A percentile compares a stretch with the other conserved stretches of the same genome.
These are phyloP conservation scores for Penicillium sp. DNA, from an alignment of 2,329 filamentous ascomycete genomes.

Conservation along the genomic window DNA sequence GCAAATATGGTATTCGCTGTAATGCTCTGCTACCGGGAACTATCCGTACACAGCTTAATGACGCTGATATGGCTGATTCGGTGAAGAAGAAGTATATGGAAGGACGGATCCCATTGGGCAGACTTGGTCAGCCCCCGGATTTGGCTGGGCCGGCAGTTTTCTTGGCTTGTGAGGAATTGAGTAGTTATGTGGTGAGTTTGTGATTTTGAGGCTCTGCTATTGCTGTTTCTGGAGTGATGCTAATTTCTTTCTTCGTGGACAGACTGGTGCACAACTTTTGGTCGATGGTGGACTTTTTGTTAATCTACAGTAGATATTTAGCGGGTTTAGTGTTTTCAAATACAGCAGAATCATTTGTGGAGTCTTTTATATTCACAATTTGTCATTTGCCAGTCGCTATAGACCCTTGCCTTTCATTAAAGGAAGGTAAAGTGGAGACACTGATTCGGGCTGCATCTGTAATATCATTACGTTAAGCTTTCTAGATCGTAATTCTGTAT, in stretches of 20 bases:
- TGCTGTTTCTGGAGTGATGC: neutral
- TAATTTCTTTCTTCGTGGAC: neutral
- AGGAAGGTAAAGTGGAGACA: no score
- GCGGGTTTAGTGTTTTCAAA: neutral
- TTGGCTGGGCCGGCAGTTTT: constrained; percentile 83
- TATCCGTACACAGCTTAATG: constrained; percentile 79
- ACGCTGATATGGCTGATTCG: constrained; percentile 73
- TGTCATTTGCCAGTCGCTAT: no score
- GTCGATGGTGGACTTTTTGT: constrained; percentile 90
- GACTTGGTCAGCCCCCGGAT: constrained; percentile 71
- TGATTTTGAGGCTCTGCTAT: neutral
- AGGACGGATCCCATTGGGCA: constrained; percentile 72
- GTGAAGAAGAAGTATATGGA: constrained; percentile 77
- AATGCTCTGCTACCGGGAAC: constrained; percentile 83
- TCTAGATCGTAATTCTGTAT: constrained; percentile 48
- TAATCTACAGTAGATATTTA: constrained; percentile 65
- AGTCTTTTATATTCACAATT: no score
- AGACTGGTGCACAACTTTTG: constrained; percentile 75
- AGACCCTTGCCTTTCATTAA: no score
- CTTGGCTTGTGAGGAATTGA: constrained; percentile 74
- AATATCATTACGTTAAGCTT: neutral
- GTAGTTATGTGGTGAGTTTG: constrained; percentile 64
- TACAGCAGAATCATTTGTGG: neutral
- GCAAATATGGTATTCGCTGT: constrained; percentile 72
- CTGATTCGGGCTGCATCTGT: neutral